Conservation (phyloP, 106 monocot genomes). For the Allium sativum region DNA sequence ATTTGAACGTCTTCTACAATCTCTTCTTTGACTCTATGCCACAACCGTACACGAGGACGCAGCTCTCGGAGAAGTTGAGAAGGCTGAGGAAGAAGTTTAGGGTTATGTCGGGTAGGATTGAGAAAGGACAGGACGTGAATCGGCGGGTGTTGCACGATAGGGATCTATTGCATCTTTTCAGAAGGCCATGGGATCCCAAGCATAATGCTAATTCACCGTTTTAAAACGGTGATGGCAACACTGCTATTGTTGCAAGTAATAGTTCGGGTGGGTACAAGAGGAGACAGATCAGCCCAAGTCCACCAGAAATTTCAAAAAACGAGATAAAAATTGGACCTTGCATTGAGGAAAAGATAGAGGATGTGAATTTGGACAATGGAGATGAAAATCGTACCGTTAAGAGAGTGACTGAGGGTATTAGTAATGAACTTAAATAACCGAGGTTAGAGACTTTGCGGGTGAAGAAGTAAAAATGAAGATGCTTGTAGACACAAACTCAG, state of each 20-base stretch:
- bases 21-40: constrained; percentile 68
- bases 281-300: constrained; percentile 5
- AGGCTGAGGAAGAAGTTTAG: constrained; percentile 71
- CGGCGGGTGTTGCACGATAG: constrained; percentile 42
- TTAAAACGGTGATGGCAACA: constrained; percentile 5
- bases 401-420: too few relatives aligned
- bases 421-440: constrained; percentile 24
- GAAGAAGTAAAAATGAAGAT: constrained; percentile 81
- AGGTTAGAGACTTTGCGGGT: constrained; percentile 92
- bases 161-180: constrained; percentile 38
- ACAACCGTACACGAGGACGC: constrained; percentile 64
- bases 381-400: too few relatives aligned
- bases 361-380: too few relatives aligned
- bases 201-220: constrained; percentile 26
- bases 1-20: constrained; percentile 81
- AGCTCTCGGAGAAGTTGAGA: constrained; percentile 94
- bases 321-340: neutral
- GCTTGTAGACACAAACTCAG: constrained; percentile 76
- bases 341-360: too few relatives aligned
- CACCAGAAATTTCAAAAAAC: neutral
- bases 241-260: constrained; percentile 10
- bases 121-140: constrained; percentile 50
- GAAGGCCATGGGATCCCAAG: constrained; percentile 32
- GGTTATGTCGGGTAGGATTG: constrained; percentile 33
- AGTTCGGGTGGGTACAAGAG: neutral